These are phyloP conservation scores for Pelagomonas calceolata DNA, from an alignment of 108 stramenopile species.

Conservation along the genomic window DNA sequence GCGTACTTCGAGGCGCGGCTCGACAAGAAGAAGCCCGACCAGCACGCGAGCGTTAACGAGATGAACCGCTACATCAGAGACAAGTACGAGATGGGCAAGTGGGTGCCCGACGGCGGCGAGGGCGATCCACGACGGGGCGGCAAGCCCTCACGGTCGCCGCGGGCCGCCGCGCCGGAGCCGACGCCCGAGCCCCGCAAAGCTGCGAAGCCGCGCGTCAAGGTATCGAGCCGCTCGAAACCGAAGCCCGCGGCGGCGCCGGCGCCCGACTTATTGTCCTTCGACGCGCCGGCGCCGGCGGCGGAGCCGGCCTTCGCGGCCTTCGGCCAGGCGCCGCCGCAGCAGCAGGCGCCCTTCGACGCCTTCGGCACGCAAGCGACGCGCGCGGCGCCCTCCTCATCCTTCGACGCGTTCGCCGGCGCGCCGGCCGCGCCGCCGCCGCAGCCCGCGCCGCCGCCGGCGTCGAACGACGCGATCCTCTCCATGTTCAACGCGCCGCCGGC, in stretches of 20 bases:
- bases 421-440: not conserved
- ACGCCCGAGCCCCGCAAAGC: not conserved
- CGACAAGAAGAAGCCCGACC: slow-evolving; percentile 5
- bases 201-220: not conserved
- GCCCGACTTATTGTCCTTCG: not conserved
- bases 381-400: no score
- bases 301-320: not conserved
- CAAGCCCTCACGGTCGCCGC: not conserved
- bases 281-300: not conserved
- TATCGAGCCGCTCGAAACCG: not conserved
- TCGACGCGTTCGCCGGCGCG: no score
- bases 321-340: no score
- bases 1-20: slow-evolving; percentile 19
- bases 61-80: slow-evolving; percentile 17
- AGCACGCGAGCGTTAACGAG: not conserved
- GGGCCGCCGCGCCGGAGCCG: not conserved
- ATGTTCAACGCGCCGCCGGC: not conserved
- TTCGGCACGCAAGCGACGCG: no score
- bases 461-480: not conserved
- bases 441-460: not conserved
- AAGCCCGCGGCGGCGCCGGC: not conserved
- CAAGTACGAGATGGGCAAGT: slow-evolving; percentile 23
- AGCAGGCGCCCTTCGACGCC: no score
- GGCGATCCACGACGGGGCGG: not conserved
- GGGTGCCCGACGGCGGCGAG: not conserved